Conservation (phyloP, 208 protist species). For the Leishmania gerbilli region DNA sequence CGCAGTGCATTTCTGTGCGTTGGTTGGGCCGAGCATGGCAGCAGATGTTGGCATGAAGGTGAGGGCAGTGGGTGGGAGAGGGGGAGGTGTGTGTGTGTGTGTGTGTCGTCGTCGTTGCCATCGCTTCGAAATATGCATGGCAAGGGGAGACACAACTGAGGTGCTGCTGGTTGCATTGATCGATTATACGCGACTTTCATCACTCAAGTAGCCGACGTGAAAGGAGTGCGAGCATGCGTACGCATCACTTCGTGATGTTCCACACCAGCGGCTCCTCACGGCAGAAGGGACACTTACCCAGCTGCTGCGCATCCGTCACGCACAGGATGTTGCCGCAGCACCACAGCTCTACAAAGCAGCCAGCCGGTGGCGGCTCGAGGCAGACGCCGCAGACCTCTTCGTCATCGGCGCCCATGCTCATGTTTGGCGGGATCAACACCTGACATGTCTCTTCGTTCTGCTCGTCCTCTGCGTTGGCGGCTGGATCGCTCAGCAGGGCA, state of each 20-base stretch:
- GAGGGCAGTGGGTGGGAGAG: neutral
- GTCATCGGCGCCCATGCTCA: conserved; percentile 45
- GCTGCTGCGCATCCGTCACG: conserved; percentile 71
- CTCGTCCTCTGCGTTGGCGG: conserved; percentile 19
- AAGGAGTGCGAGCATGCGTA: neutral
- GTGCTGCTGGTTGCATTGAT: neutral
- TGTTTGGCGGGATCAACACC: conserved; percentile 31
- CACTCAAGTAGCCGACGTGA: neutral
- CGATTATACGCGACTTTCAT: neutral
- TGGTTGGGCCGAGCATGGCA: neutral
- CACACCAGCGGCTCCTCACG: conserved; percentile 78
- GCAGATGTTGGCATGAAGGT: neutral
- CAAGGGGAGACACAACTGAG: neutral
- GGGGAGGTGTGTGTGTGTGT: conserved; percentile 8
- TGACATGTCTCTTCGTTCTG: conserved; percentile 33
- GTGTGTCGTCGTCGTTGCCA: neutral
- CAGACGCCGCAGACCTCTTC: conserved; percentile 87
- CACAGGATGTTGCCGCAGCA: conserved; percentile 88
- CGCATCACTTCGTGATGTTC: conserved; percentile 63
- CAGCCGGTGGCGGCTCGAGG: conserved; percentile 57
- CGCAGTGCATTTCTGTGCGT: neutral
- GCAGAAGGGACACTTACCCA: conserved; percentile 86
- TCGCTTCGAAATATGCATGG: neutral
- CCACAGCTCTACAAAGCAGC: conserved; percentile 74
- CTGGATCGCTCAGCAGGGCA: conserved; percentile 25